A percentile compares a stretch with the other conserved stretches of the same genome.
Conservation (phyloP, 192 early-diverging fungal species). For the Coemansia sp. region DNA sequence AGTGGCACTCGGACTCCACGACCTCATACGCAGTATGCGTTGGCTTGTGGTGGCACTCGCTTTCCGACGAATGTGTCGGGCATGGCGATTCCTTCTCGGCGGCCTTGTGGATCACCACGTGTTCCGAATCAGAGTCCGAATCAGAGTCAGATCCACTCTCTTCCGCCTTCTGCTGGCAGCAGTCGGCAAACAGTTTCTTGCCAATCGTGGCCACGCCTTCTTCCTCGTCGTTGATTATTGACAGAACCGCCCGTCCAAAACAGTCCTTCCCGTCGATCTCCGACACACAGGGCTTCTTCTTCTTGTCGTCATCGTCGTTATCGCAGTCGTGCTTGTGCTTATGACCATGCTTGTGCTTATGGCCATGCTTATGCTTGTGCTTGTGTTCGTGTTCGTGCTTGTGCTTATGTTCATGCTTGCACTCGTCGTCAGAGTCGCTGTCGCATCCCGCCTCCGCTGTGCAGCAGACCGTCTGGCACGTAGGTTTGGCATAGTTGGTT, state of each 20-base stretch:
- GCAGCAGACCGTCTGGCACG: conserved; percentile 13
- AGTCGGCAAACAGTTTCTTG: conserved; percentile 34
- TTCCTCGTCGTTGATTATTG: conserved; percentile 26
- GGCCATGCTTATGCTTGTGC: conserved; percentile 15
- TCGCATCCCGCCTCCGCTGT: conserved; percentile 20
- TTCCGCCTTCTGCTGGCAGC: not conserved
- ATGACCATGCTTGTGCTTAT: conserved; percentile 5
- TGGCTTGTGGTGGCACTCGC: not conserved
- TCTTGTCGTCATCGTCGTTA: not conserved
- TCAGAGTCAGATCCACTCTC: conserved; percentile 10
- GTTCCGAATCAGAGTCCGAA: conserved; percentile 12
- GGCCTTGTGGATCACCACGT: conserved; percentile 15
- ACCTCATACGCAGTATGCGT: conserved; percentile 26
- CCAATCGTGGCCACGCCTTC: conserved; percentile 35
- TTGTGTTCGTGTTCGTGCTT: conserved; percentile 32
- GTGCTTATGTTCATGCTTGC: conserved; percentile 24
- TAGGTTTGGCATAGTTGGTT: conserved; percentile 23
- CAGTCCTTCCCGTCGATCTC: conserved; percentile 31
- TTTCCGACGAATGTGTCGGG: conserved; percentile 1
- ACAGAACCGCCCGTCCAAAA: conserved; percentile 42
- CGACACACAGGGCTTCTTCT: conserved; percentile 2
- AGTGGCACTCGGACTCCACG: conserved; percentile 22
- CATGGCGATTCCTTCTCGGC: not conserved
- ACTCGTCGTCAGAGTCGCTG: conserved; percentile 11
- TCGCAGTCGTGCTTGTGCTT: not conserved